Evolutionary conservation across 2,329 filamentous ascomycete species (phyloP).

Genomic region (Aureobasidium uvarum): DNA sequence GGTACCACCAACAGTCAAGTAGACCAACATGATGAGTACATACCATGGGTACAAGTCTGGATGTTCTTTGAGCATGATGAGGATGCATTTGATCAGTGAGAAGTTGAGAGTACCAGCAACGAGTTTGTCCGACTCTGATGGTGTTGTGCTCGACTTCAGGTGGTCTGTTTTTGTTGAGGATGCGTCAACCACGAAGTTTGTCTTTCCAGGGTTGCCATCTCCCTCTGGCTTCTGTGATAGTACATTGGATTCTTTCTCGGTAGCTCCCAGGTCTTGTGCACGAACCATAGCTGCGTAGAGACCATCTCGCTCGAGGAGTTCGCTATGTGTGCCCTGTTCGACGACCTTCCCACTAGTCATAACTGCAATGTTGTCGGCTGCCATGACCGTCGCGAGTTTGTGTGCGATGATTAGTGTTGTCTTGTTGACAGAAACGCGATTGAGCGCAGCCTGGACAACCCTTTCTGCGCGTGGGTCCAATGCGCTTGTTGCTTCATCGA

Average conservation of each 20-base stretch:
- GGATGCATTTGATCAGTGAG: slow-evolving; percentile 40
- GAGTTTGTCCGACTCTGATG: slow-evolving; percentile 21
- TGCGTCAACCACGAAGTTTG: background rate
- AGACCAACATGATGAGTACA: slow-evolving; percentile 33
- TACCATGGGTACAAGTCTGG: slow-evolving; percentile 42
- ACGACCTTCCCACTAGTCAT: slow-evolving; percentile 45
- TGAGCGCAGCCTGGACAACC: slow-evolving; percentile 39
- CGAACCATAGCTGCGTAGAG: slow-evolving; percentile 47
- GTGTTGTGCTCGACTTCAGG: too few species aligned
- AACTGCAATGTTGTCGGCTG: slow-evolving; percentile 49
- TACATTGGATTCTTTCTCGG: background rate
- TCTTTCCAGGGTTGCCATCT: background rate
- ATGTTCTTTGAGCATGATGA: slow-evolving; percentile 41
- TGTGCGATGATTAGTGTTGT: slow-evolving; percentile 47
- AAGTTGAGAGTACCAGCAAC: slow-evolving; percentile 35
- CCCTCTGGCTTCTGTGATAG: background rate
- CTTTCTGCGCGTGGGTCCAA: slow-evolving; percentile 39
- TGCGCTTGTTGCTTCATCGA: slow-evolving; percentile 43
- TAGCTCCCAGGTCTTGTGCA: slow-evolving; percentile 48
- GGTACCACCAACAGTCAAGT: slow-evolving; percentile 39
- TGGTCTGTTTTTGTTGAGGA: background rate
- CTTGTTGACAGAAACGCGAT: slow-evolving; percentile 36
- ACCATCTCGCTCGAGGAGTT: slow-evolving; percentile 42
- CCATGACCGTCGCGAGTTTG: slow-evolving; percentile 45
- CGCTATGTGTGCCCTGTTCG: slow-evolving; percentile 47